Evolutionary conservation across 2,329 filamentous ascomycete genomes (phyloP).

Genomic region (Xylaria multiplex): DNA sequence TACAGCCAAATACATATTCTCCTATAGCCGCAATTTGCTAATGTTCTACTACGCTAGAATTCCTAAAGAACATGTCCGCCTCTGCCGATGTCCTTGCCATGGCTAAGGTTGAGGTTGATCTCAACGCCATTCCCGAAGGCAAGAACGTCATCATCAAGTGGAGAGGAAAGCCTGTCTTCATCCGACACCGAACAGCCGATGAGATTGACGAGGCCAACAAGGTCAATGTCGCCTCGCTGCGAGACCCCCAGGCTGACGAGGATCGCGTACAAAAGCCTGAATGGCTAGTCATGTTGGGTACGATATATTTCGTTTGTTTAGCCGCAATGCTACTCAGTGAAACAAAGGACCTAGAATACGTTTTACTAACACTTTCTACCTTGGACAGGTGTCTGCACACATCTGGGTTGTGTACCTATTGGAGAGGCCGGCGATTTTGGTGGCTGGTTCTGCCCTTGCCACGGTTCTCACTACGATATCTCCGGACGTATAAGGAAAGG

Average conservation of each 20-base stretch:
- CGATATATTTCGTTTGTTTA: conserved; percentile 40
- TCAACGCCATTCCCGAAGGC: conserved; percentile 92
- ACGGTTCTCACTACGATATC: conserved; percentile 99
- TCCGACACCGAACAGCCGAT: conserved; percentile 92
- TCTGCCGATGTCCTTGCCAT: conserved; percentile 98
- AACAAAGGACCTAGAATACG: not conserved
- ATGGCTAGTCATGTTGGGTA: conserved; percentile 99
- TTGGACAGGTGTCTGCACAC: conserved; percentile 89
- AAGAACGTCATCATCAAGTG: conserved; percentile 99
- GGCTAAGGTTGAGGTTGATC: conserved; percentile 99
- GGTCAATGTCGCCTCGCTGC: conserved; percentile 81
- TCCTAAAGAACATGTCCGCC: conserved; percentile 99
- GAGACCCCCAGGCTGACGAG: conserved; percentile 89
- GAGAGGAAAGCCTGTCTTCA: conserved; percentile 99
- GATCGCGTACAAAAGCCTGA: conserved; percentile 98
- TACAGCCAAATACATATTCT: conserved; percentile 1
- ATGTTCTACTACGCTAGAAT: conserved; percentile 70
- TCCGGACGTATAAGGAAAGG: conserved; percentile 98
- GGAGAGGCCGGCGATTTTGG: conserved; percentile 98
- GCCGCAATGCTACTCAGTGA: not conserved
- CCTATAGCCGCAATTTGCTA: conserved; percentile 34
- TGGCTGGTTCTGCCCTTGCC: conserved; percentile 99
- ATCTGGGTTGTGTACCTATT: conserved; percentile 98
- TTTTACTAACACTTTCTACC: conserved; percentile 34
- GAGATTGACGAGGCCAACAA: conserved; percentile 97